These are phyloP conservation scores for Pisolithus tinctorius DNA, from an alignment of 768 basidiomycete species.

Conservation along the genomic window DNA sequence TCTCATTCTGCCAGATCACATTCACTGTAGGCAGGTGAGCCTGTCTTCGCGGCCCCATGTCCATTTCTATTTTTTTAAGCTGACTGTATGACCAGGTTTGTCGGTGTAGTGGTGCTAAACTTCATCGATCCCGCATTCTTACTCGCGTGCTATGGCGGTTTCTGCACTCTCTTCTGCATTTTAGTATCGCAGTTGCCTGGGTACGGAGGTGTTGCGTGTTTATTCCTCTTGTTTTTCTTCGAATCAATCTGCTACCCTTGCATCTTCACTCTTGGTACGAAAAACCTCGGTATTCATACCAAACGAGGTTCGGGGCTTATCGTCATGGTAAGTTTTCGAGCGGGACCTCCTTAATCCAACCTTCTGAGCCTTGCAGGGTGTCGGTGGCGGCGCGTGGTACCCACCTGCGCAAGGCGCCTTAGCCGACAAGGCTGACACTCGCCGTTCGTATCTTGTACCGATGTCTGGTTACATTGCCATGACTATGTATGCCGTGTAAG, in stretches of 20 bases:
- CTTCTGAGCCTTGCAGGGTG: slow-evolving; percentile 31
- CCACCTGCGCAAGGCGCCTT: slow-evolving; percentile 54
- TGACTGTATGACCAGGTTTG: slow-evolving; percentile 38
- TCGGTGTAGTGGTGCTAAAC: slow-evolving; percentile 53
- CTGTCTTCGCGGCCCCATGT: neutral
- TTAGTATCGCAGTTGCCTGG: slow-evolving; percentile 46
- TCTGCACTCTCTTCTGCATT: slow-evolving; percentile 47
- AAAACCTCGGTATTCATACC: slow-evolving; percentile 54
- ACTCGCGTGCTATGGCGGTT: slow-evolving; percentile 45
- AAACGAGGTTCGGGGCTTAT: slow-evolving; percentile 58
- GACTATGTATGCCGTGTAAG: slow-evolving; percentile 52
- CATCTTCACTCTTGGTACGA: slow-evolving; percentile 61
- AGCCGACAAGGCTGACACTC: slow-evolving; percentile 42
- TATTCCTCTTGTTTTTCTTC: slow-evolving; percentile 66
- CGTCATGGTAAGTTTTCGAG: slow-evolving; percentile 41
- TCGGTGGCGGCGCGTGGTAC: slow-evolving; percentile 66
- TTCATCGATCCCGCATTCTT: slow-evolving; percentile 61
- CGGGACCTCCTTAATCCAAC: neutral
- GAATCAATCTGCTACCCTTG: slow-evolving; percentile 72
- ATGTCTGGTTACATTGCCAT: slow-evolving; percentile 53
- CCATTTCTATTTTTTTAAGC: neutral
- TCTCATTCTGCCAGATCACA: slow-evolving; percentile 68
- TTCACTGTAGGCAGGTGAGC: slow-evolving; percentile 54
- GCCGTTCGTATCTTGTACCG: slow-evolving; percentile 55
- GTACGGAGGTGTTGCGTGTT: slow-evolving; percentile 47